Evolutionary conservation across 768 basidiomycete species (phyloP).

Genomic region (Leccinum aurantiacum): DNA sequence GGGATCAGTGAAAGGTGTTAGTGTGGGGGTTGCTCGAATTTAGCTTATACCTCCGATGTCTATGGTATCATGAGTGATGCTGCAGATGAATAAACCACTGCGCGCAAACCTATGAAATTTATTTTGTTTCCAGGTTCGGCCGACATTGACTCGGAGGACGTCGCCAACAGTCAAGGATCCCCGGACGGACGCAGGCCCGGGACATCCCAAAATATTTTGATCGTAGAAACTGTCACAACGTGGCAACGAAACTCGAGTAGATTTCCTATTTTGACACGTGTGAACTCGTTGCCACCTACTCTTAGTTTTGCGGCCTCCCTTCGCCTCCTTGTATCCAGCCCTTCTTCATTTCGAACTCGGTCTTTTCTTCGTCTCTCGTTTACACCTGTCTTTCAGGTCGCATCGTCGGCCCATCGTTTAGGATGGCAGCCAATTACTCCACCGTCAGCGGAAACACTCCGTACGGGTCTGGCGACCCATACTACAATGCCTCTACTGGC

Average conservation of each 20-base stretch:
- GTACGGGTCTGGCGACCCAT: slow-evolving; percentile 64
- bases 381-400: slow-evolving; percentile 12
- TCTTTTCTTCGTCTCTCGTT: slow-evolving; percentile 25
- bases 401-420: slow-evolving; percentile 20
- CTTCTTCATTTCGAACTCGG: slow-evolving; percentile 8
- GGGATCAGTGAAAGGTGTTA: not conserved
- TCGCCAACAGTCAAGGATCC: not conserved
- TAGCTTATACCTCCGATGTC: slow-evolving; percentile 40
- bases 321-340: not conserved
- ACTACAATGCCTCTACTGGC: slow-evolving; percentile 69
- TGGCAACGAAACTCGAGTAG: not conserved
- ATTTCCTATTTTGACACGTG: slow-evolving; percentile 9
- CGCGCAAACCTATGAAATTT: slow-evolving; percentile 37
- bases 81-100: not conserved
- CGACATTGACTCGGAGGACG: slow-evolving; percentile 4
- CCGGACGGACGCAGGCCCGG: too few relatives aligned
- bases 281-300: slow-evolving; percentile 12
- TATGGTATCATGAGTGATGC: slow-evolving; percentile 12
- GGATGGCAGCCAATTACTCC: slow-evolving; percentile 43
- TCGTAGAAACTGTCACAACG: too few relatives aligned
- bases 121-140: slow-evolving; percentile 11
- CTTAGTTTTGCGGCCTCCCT: not conserved
- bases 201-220: too few relatives aligned
- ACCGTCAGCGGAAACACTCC: slow-evolving; percentile 38
- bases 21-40: not conserved